Conservation (phyloP, 495 filamentous ascomycete species). For the Talaromyces stipitatus region DNA sequence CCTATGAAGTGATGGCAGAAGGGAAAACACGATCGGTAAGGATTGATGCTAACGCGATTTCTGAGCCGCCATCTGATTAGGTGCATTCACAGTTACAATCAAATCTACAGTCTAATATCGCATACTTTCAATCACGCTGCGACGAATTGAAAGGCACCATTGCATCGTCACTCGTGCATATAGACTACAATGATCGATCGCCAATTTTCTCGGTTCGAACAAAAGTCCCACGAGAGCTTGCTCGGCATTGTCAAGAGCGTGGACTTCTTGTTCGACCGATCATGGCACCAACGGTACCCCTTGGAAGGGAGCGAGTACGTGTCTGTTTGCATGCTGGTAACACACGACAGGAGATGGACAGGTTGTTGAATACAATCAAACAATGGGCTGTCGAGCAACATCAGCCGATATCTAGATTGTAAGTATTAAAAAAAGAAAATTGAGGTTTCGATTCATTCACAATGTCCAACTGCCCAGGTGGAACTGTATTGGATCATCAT, state of each 20-base stretch:
- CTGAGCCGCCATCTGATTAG: background rate
- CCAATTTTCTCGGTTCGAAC: conserved; percentile 18
- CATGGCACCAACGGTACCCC: conserved; percentile 22
- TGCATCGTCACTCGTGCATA: conserved; percentile 11
- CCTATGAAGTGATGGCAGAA: conserved; percentile 14
- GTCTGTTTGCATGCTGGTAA: conserved; percentile 25
- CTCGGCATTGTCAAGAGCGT: conserved; percentile 18
- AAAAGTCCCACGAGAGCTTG: conserved; percentile 8
- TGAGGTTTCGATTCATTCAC: background rate
- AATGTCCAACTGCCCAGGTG: background rate
- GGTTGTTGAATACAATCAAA: conserved; percentile 15
- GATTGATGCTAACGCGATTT: no score
- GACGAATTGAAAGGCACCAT: conserved; percentile 12
- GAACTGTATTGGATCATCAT: no score
- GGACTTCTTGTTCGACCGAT: conserved; percentile 18
- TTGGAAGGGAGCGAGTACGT: conserved; percentile 19
- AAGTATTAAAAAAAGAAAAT: background rate
- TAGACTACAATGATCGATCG: conserved; percentile 6
- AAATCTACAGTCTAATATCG: conserved; percentile 1
- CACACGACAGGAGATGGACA: conserved; percentile 19
- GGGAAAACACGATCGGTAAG: conserved; percentile 2
- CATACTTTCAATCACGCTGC: conserved; percentile 14
- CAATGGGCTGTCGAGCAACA: conserved; percentile 17
- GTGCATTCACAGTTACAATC: background rate
- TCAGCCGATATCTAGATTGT: background rate